phyloP scores from a whole-genome alignment of 139 green algal genomes.

The Spirogloea muscicola region DNA sequence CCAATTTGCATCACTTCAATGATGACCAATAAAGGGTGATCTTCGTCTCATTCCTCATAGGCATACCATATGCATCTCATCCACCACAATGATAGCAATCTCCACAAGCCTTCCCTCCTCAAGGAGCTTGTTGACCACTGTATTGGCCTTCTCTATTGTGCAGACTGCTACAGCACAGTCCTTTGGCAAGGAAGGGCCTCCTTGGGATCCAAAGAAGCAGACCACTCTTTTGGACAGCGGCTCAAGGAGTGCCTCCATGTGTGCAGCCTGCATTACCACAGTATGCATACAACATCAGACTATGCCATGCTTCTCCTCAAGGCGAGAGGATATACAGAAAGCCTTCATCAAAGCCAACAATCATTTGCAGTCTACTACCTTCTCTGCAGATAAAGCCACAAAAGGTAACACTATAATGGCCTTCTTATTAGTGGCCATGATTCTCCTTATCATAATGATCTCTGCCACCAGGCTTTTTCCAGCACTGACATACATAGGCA shows the following conservation, averaged over 20 bases:
- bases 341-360: not conserved
- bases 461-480: slow-evolving; percentile 77
- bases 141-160: slow-evolving; percentile 89
- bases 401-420: slow-evolving; percentile 66
- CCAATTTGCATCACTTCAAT: no score
- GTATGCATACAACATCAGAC: no score
- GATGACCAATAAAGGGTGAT: no score
- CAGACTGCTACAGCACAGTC: slow-evolving; percentile 60
- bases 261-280: slow-evolving; percentile 38
- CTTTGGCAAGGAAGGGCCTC: slow-evolving; percentile 3
- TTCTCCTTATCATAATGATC: slow-evolving; percentile 57
- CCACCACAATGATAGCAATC: slow-evolving; percentile 71
- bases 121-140: slow-evolving; percentile 58
- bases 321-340: not conserved
- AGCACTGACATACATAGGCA: slow-evolving; percentile 50
- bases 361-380: no score
- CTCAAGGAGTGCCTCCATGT: slow-evolving; percentile 47
- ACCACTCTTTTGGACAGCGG: slow-evolving; percentile 35
- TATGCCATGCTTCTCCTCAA: no score
- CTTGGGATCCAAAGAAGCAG: slow-evolving; percentile 37
- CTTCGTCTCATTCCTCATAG: no score
- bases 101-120: slow-evolving; percentile 63
- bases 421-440: slow-evolving; percentile 22
- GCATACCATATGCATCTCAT: slow-evolving; percentile 92
- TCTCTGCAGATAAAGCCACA: slow-evolving; percentile 65